Conservation (phyloP, 257 asterid species). For the Solanum microdontum region DNA sequence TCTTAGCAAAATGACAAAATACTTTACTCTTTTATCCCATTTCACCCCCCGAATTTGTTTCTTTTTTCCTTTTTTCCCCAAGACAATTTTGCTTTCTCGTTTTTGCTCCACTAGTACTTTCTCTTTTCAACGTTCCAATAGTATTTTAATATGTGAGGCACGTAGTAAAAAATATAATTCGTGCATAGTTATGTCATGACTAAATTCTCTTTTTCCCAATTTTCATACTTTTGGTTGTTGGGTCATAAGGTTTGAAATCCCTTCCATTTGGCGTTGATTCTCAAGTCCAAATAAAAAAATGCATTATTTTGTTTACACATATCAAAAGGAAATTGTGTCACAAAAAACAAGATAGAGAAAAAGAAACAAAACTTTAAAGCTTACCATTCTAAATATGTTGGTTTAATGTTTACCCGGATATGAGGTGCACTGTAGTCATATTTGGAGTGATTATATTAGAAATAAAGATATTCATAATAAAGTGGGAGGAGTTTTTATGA, state of each 20-base stretch:
- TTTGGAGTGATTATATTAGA: not conserved
- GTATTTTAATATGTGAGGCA: not conserved
- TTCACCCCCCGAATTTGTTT: not conserved
- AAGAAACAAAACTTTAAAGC: not conserved
- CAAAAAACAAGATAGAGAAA: not conserved
- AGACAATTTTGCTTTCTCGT: not conserved
- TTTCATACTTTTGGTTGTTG: not conserved
- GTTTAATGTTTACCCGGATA: rapidly evolving
- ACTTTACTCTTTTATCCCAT: not conserved
- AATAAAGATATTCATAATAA: too few relatives aligned
- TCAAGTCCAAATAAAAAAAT: not conserved
- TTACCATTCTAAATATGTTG: not conserved
- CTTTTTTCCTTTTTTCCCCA: not conserved
- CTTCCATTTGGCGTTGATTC: not conserved
- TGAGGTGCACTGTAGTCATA: not conserved
- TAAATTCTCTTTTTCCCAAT: not conserved
- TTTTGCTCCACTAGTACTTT: not conserved
- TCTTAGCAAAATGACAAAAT: not conserved
- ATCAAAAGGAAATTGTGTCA: not conserved
- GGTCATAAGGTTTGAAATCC: not conserved
- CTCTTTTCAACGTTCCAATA: not conserved
- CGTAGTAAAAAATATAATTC: not conserved
- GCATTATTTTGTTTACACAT: not conserved
- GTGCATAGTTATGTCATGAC: not conserved
- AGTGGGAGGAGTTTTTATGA: not conserved